Evolutionary conservation across 768 basidiomycete species (phyloP).

Genomic region (Hebeloma cylindrosporum): DNA sequence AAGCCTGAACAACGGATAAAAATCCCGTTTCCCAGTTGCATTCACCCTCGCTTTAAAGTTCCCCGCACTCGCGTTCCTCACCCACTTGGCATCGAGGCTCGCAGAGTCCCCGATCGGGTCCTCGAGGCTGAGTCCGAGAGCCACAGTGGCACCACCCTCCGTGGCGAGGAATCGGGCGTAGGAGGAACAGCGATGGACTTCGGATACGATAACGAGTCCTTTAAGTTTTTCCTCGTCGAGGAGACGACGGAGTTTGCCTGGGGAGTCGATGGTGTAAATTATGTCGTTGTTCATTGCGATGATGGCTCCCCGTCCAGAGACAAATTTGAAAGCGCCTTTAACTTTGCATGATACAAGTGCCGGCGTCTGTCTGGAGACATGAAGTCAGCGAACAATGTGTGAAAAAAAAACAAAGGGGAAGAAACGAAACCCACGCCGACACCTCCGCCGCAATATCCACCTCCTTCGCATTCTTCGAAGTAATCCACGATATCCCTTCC

Average conservation of each 20-base stretch:
- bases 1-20: conserved; percentile 30
- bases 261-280: conserved; percentile 26
- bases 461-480: conserved; percentile 24
- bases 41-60: conserved; percentile 28
- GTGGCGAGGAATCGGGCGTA: conserved; percentile 30
- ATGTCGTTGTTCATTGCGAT: conserved; percentile 31
- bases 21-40: conserved; percentile 21
- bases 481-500: conserved; percentile 28
- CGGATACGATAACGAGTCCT: conserved; percentile 30
- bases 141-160: conserved; percentile 16
- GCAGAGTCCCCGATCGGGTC: conserved; percentile 18
- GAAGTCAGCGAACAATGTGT: background rate
- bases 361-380: conserved; percentile 22
- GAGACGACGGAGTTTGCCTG: conserved; percentile 27
- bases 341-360: conserved; percentile 24
- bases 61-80: conserved; percentile 22
- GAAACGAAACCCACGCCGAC: conserved; percentile 13
- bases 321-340: conserved; percentile 29
- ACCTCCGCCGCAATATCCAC: conserved; percentile 17
- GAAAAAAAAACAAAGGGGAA: background rate
- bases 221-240: conserved; percentile 24
- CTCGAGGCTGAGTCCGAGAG: conserved; percentile 26
- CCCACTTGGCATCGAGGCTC: conserved; percentile 20
- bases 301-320: conserved; percentile 27
- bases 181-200: conserved; percentile 32